Evolutionary conservation across 108 stramenopile genomes (phyloP), one percentile per base, ranked within the genome.

Genomic region (Fragilariopsis cylindrus): DNA sequence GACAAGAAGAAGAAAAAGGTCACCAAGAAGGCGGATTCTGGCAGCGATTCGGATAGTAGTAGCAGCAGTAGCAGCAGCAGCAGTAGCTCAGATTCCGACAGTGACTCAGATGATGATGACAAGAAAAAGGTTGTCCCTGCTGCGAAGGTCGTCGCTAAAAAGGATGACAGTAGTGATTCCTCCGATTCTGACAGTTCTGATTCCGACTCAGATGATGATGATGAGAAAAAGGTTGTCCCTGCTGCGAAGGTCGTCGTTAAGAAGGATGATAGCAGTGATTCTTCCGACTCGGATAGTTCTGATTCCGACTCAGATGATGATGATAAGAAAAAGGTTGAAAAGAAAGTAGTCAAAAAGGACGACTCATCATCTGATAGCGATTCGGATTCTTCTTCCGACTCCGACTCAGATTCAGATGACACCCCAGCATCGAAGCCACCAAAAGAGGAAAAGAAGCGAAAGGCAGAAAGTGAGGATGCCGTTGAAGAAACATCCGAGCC

Each of bases 371-470:
- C 69, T 39, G 67, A 63, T 44, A 58, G 62, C 48, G 79, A 78
- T 13, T 76, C 74, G 11, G 79, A 77, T 47, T 69, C 69, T 41
- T 43, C 55, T n/a, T 80, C 78, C 40, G 76, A 78, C 80, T 76
- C 74, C 19, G 72, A 72, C n/a, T 75, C 73, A 19, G 72, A 71
- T 60, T 63, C 50, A 40, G 87, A 86, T 58, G 60, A 49, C 40
- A 89, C 88, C 16, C 53, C 83, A 58, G 82, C 81, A 8, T 85
- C 83, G 46, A 66, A 69, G 9, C 73, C 79, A 30, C 82, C 89
- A 3, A 72, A 71, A 8, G 75, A 76, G 4, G 39, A 57, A 18
- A 92, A 90, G 66, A 95, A 95, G 81, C 90, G 89, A 62, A 91
- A 91, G 80, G 85, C 81, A 12, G 79, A 85, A 2, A 79, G 74